A percentile compares a stretch with the other conserved stretches of the same genome.
Evolutionary conservation across 176 grass and related monocot species (phyloP).

Genomic region (Hordeum marinum): DNA sequence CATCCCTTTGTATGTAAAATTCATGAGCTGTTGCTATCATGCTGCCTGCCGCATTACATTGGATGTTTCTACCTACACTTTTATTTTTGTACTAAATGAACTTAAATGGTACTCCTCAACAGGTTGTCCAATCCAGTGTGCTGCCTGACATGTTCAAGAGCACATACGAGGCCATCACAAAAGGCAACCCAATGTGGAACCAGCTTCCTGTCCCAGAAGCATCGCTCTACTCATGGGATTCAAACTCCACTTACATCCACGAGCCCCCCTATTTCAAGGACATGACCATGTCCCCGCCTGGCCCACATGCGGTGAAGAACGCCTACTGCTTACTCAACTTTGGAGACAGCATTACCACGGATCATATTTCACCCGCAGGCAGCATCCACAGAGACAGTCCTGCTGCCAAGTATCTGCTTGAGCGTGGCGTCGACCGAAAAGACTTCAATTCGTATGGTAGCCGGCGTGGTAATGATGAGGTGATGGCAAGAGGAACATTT

Average conservation of each 20-base stretch:
- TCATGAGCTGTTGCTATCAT: not conserved
- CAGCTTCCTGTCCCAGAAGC: conserved; percentile 65
- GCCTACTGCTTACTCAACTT: conserved; percentile 88
- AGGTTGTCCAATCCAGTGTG: conserved; percentile 86
- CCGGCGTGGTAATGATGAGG: conserved; percentile 80
- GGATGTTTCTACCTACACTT: conserved; percentile 1
- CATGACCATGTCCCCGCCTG: conserved; percentile 88
- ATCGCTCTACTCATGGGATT: conserved; percentile 78
- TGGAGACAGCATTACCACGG: conserved; percentile 89
- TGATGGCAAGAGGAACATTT: conserved; percentile 96
- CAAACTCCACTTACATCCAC: conserved; percentile 84
- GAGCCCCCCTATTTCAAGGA: conserved; percentile 86
- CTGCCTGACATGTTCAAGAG: conserved; percentile 92
- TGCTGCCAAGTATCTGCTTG: conserved; percentile 81
- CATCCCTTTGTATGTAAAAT: not conserved
- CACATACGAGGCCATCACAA: conserved; percentile 83
- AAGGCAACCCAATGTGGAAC: conserved; percentile 96
- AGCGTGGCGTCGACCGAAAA: conserved; percentile 66
- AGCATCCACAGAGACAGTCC: conserved; percentile 93
- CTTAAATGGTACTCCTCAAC: conserved; percentile 22
- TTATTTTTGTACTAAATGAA: not conserved
- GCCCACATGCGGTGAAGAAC: conserved; percentile 60
- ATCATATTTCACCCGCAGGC: conserved; percentile 92
- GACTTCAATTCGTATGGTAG: conserved; percentile 94
- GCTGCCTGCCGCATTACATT: not conserved